Evolutionary conservation across 495 filamentous ascomycete species (phyloP).

Genomic region (Neurospora discreta): DNA sequence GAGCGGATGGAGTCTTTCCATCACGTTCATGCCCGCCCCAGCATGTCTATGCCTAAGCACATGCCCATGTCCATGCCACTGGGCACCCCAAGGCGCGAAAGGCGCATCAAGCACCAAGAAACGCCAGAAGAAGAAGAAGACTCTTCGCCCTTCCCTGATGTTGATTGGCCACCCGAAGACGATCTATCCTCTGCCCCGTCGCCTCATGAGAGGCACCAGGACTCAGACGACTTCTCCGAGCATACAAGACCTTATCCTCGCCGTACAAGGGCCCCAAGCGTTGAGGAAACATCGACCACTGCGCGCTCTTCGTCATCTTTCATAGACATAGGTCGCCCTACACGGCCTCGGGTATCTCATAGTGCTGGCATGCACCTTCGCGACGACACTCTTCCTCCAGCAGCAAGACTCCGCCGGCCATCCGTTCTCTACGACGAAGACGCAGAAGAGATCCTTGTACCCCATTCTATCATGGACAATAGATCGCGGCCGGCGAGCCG

Average conservation of each 20-base stretch:
- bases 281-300: neutral
- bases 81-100: constrained; percentile 17
- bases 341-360: neutral
- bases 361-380: neutral
- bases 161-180: constrained; percentile 30
- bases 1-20: neutral
- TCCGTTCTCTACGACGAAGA: neutral
- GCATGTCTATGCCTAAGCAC: neutral
- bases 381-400: neutral
- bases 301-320: neutral
- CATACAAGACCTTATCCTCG: neutral
- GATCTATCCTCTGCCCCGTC: constrained; percentile 26
- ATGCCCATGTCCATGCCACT: neutral
- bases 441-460: neutral
- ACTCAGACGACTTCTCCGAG: neutral
- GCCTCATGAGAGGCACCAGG: constrained; percentile 24
- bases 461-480: neutral
- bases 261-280: neutral
- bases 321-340: neutral
- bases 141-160: constrained; percentile 20
- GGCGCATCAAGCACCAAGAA: constrained; percentile 17
- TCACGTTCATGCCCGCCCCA: neutral
- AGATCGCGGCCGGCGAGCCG: neutral
- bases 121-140: constrained; percentile 25
- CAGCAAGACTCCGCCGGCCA: neutral